These are phyloP conservation scores for Neospora caninum DNA, from an alignment of 169 alveolate species.

Conservation along the genomic window DNA sequence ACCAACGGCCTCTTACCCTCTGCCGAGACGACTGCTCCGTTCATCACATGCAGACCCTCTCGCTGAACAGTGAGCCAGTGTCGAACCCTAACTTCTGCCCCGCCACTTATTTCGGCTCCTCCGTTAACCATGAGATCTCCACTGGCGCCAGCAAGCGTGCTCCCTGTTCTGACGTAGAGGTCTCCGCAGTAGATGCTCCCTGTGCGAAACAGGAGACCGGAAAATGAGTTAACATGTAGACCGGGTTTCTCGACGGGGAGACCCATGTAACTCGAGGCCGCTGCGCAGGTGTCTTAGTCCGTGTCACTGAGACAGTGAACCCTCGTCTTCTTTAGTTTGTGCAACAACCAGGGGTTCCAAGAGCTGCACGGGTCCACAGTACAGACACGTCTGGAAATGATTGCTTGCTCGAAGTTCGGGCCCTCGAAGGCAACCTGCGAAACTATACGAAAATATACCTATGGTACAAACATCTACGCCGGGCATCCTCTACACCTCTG, in stretches of 20 bases:
- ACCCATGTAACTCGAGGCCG: too few species aligned
- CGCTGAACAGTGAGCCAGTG: not conserved
- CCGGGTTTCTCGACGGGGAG: not conserved
- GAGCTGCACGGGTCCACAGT: too few species aligned
- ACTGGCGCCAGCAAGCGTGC: constrained; percentile 1
- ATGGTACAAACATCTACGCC: not conserved
- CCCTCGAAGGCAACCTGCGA: not conserved
- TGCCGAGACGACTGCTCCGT: constrained; percentile 22
- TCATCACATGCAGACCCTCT: not conserved
- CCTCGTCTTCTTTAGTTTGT: too few species aligned
- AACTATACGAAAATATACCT: not conserved
- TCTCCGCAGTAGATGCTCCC: constrained; percentile 26
- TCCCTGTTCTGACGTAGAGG: not conserved
- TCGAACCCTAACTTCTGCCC: not conserved
- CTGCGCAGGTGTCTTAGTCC: too few species aligned
- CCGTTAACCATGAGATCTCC: constrained; percentile 22
- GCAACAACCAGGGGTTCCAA: too few species aligned
- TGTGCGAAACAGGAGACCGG: not conserved
- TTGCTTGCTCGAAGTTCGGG: not conserved
- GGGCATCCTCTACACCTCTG: too few species aligned
- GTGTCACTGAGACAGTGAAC: too few species aligned
- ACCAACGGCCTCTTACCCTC: not conserved
- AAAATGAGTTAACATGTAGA: not conserved
- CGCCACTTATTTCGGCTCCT: constrained; percentile 19
- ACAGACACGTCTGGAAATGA: not conserved